phyloP scores from a whole-genome alignment of 164 flowering plant species.

The Brasenia schreberi region DNA sequence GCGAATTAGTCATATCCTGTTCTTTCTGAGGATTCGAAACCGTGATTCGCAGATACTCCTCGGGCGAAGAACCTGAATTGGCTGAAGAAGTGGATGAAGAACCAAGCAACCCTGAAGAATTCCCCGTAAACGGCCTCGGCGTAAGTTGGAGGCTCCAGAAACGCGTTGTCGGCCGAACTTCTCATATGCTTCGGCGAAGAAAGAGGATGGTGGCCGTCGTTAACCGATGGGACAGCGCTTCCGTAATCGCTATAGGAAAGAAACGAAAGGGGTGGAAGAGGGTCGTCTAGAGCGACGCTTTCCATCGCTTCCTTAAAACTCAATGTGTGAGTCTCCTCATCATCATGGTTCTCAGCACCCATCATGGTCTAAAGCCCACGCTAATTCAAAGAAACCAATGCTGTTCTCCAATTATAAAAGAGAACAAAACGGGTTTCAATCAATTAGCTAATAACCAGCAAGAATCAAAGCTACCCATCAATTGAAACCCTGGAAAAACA shows the following conservation, averaged over 20 bases:
- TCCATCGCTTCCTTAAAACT: constrained; percentile 67
- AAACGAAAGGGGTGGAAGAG: background rate
- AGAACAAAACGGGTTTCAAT: background rate
- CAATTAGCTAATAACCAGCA: background rate
- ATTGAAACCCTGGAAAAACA: background rate
- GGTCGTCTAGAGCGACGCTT: constrained; percentile 41
- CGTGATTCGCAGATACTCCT: constrained; percentile 45
- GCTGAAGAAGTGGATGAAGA: constrained; percentile 13
- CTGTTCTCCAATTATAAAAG: background rate
- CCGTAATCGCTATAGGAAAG: constrained; percentile 17
- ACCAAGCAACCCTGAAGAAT: constrained; percentile 4
- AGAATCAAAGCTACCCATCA: background rate
- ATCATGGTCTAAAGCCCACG: constrained; percentile 24
- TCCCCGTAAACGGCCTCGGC: constrained; percentile 35
- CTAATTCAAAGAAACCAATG: background rate
- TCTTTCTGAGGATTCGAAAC: constrained; percentile 81
- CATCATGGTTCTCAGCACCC: constrained; percentile 44
- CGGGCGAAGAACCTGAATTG: constrained; percentile 21
- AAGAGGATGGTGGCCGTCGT: constrained; percentile 30
- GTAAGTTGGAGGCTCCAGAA: constrained; percentile 25
- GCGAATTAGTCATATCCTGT: constrained; percentile 47
- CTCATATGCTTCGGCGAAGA: background rate
- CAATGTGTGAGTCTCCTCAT: constrained; percentile 23
- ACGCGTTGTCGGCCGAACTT: constrained; percentile 12
- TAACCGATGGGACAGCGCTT: constrained; percentile 31